Percentiles rank a stretch among this genome's conserved stretches.
These are phyloP conservation scores for Chimonanthus salicifolius DNA, from an alignment of 164 flowering plant genomes.

Conservation along the genomic window DNA sequence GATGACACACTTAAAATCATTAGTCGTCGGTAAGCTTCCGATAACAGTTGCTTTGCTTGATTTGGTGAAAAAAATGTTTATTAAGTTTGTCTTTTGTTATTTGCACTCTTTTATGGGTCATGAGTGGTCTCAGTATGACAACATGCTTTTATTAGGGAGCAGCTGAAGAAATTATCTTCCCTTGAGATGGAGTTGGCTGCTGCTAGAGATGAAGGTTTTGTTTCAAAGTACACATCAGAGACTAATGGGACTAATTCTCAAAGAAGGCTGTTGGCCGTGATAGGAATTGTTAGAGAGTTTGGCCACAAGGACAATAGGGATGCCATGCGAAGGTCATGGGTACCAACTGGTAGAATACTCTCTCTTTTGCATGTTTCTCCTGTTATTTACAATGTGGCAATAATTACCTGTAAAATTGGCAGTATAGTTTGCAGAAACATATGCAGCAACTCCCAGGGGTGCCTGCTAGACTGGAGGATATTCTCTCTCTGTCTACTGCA, in stretches of 20 bases:
- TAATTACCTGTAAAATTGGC: not conserved
- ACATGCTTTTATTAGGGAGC: constrained; percentile 46
- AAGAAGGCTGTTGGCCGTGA: constrained; percentile 55
- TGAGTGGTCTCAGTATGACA: too few relatives aligned
- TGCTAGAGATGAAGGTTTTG: constrained; percentile 74
- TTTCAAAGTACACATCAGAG: constrained; percentile 38
- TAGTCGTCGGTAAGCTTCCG: constrained; percentile 58
- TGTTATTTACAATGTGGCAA: not conserved
- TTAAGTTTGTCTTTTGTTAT: too few relatives aligned
- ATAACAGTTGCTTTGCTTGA: not conserved
- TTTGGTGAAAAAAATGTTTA: not conserved
- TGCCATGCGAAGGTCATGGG: constrained; percentile 90
- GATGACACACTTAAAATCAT: constrained; percentile 80
- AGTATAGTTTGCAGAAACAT: not conserved
- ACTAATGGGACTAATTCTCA: constrained; percentile 29
- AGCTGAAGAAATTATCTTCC: constrained; percentile 63
- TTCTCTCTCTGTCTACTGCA: not conserved
- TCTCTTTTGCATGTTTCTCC: not conserved
- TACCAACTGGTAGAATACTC: constrained; percentile 62
- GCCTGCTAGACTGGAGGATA: not conserved
- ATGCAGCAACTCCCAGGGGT: not conserved
- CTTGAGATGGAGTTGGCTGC: constrained; percentile 76
- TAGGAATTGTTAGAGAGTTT: constrained; percentile 71
- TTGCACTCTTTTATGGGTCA: not conserved
- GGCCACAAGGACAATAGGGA: constrained; percentile 70